A percentile compares a stretch with the other conserved stretches of the same genome.
These are phyloP conservation scores for Asterionellopsis glacialis DNA, from an alignment of 108 stramenopile genomes.

Conservation along the genomic window DNA sequence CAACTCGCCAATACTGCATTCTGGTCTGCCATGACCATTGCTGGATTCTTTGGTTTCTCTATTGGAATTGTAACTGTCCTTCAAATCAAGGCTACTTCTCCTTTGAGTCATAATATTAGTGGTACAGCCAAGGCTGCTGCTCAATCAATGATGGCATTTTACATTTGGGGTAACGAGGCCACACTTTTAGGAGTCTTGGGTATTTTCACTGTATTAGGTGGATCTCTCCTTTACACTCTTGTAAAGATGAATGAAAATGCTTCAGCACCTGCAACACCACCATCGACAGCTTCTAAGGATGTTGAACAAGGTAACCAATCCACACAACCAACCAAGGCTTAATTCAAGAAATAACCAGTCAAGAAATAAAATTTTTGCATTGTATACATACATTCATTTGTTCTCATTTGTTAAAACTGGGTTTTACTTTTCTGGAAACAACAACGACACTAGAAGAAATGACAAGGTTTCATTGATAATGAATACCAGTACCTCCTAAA, in stretches of 20 bases:
- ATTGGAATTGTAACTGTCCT: conserved; percentile 95
- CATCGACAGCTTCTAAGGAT: background rate
- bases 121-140: conserved; percentile 94
- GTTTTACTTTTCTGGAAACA: no score
- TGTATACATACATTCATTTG: no score
- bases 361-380: no score
- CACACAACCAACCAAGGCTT: no score
- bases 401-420: no score
- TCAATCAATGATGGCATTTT: conserved; percentile 89
- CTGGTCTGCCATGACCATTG: conserved; percentile 83
- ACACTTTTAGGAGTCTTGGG: conserved; percentile 79
- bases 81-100: conserved; percentile 93
- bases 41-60: conserved; percentile 90
- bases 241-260: conserved; percentile 72
- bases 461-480: no score
- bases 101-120: conserved; percentile 93
- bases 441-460: no score
- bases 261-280: background rate
- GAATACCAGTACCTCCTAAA: no score
- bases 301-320: no score
- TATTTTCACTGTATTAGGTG: conserved; percentile 81
- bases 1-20: conserved; percentile 61
- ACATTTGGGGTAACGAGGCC: conserved; percentile 88
- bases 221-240: conserved; percentile 76
- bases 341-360: no score